Evolutionary conservation across 495 filamentous ascomycete genomes (phyloP).

Genomic region (Penicillium nucicola): DNA sequence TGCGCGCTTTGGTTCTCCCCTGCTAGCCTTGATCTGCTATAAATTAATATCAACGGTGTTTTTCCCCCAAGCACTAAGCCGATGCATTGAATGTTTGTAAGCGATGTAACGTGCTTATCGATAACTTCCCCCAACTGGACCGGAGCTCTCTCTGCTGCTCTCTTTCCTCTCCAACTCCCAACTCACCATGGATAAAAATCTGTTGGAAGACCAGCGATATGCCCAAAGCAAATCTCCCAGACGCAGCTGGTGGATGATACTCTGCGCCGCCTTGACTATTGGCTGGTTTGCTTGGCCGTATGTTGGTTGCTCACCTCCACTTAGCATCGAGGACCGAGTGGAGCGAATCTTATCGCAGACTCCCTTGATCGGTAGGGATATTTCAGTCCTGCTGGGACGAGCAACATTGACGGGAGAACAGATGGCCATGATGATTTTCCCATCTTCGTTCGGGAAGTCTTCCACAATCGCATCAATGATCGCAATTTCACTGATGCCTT

Average conservation of each 20-base stretch:
- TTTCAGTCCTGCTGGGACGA: neutral
- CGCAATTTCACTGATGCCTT: slow-evolving; percentile 69
- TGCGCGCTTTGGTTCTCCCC: too few species aligned
- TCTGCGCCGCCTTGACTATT: slow-evolving; percentile 8
- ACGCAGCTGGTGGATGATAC: slow-evolving; percentile 9
- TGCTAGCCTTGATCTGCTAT: too few species aligned
- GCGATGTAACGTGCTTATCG: neutral
- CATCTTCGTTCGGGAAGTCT: slow-evolving; percentile 63
- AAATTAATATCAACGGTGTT: too few species aligned
- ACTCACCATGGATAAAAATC: neutral
- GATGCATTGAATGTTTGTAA: too few species aligned
- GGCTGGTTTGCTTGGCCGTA: slow-evolving; percentile 16
- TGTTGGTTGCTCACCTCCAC: slow-evolving; percentile 9
- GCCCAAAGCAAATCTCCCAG: neutral
- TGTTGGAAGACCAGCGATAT: neutral
- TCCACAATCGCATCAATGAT: slow-evolving; percentile 75
- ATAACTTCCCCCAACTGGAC: neutral
- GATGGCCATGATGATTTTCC: slow-evolving; percentile 94
- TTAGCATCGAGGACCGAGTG: slow-evolving; percentile 62
- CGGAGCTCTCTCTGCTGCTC: too few species aligned
- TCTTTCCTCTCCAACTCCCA: neutral
- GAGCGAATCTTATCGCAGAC: slow-evolving; percentile 65
- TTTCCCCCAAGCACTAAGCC: too few species aligned
- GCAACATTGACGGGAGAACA: slow-evolving; percentile 26
- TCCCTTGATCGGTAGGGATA: slow-evolving; percentile 69